phyloP scores from a whole-genome alignment of 768 basidiomycete genomes.

The Boletus pseudopeckii region DNA sequence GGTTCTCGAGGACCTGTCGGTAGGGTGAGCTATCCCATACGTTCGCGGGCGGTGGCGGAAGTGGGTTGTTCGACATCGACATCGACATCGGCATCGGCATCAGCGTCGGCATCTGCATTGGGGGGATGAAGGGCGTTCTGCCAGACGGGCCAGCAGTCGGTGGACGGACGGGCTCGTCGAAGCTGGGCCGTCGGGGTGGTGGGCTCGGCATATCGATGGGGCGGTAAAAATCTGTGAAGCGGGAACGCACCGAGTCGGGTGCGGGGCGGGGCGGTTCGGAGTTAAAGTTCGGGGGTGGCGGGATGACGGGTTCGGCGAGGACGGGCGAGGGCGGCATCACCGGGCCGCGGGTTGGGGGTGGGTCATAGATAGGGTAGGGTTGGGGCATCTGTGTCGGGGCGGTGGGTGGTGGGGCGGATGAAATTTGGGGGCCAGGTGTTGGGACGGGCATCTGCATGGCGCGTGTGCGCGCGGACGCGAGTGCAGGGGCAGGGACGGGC shows the following conservation, averaged over 20 bases:
- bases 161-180: slow-evolving; percentile 5
- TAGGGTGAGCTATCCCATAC: slow-evolving; percentile 59
- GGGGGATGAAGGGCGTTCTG: slow-evolving; percentile 8
- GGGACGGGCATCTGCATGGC: slow-evolving; percentile 6
- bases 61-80: slow-evolving; percentile 43
- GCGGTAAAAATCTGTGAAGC: slow-evolving; percentile 31
- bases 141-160: slow-evolving; percentile 4
- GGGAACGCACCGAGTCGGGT: slow-evolving; percentile 16
- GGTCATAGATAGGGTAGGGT: neutral
- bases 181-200: neutral
- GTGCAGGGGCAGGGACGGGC: slow-evolving; percentile 3
- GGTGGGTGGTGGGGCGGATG: neutral
- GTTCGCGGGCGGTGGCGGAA: slow-evolving; percentile 61
- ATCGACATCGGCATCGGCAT: neutral
- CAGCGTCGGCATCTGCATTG: slow-evolving; percentile 7
- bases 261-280: slow-evolving; percentile 7
- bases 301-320: slow-evolving; percentile 16
- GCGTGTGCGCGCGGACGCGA: neutral
- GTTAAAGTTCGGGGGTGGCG: slow-evolving; percentile 16
- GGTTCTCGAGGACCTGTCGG: slow-evolving; percentile 45
- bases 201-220: slow-evolving; percentile 8
- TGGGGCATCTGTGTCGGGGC: slow-evolving; percentile 22
- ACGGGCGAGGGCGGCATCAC: slow-evolving; percentile 19
- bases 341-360: neutral
- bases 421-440: neutral